These are phyloP conservation scores for Mycena sp. DNA, from an alignment of 1,284 basidiomycete genomes.

Conservation along the genomic window DNA sequence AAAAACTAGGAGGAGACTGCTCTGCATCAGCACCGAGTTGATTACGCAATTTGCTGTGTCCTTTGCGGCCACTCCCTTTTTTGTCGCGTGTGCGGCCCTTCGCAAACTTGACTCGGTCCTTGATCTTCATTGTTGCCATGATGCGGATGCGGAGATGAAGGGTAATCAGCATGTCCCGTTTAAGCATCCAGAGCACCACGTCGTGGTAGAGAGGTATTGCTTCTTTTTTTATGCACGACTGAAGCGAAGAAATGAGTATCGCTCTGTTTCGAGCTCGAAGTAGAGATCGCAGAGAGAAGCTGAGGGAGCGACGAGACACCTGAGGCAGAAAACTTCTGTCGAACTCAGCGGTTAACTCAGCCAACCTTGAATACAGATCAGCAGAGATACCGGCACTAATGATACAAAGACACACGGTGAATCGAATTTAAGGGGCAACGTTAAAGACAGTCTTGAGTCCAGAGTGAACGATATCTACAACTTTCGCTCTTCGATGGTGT, in stretches of 20 bases:
- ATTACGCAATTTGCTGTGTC: conserved; percentile 30
- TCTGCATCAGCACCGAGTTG: conserved; percentile 29
- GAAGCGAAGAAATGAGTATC: conserved; percentile 82
- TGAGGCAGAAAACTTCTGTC: conserved; percentile 68
- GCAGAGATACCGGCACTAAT: not conserved
- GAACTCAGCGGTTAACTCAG: conserved; percentile 71
- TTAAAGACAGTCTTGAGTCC: conserved; percentile 87
- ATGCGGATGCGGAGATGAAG: conserved; percentile 89
- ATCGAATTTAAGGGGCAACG: conserved; percentile 73
- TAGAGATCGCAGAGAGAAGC: conserved; percentile 78
- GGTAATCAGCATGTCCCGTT: conserved; percentile 85
- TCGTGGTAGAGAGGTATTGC: conserved; percentile 79
- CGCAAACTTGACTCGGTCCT: conserved; percentile 64
- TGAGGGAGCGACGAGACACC: conserved; percentile 77
- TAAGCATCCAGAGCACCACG: conserved; percentile 93
- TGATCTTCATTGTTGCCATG: conserved; percentile 81
- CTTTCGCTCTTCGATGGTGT: conserved; percentile 87
- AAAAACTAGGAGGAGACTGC: conserved; percentile 37
- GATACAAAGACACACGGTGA: conserved; percentile 55
- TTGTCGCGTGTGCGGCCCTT: conserved; percentile 55
- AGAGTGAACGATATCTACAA: conserved; percentile 88
- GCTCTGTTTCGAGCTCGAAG: conserved; percentile 59
- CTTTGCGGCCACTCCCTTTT: conserved; percentile 40
- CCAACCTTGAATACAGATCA: conserved; percentile 54
- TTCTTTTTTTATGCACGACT: conserved; percentile 73